A percentile compares a stretch with the other conserved stretches of the same genome.
Conservation (phyloP, 1,284 basidiomycete genomes). For the Pseudozyma tsukubaensis region DNA sequence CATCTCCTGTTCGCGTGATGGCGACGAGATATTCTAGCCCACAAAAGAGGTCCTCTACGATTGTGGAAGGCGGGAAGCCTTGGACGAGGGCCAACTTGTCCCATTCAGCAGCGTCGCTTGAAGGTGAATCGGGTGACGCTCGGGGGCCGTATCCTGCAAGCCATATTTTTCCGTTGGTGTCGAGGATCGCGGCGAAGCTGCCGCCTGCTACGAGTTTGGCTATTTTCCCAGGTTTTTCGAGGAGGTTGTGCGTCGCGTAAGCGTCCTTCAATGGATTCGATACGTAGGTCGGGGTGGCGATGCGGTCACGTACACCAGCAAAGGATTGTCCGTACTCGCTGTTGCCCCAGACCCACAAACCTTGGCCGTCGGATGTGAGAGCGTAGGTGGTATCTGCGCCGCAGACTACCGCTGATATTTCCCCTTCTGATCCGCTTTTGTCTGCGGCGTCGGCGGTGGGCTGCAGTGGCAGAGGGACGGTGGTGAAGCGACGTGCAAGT, state of each 20-base stretch:
- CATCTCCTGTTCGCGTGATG: not conserved
- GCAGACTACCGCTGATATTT: conserved; percentile 21
- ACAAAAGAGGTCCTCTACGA: conserved; percentile 9
- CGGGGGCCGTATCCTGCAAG: conserved; percentile 24
- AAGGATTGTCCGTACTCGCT: conserved; percentile 57
- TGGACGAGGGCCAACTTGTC: not conserved
- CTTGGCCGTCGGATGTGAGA: conserved; percentile 5
- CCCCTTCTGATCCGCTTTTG: not conserved
- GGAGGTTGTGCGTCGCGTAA: not conserved
- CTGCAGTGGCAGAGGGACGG: conserved; percentile 2
- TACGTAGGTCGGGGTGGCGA: conserved; percentile 11
- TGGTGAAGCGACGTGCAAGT: conserved; percentile 8
- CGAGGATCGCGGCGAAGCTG: conserved; percentile 31
- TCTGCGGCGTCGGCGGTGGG: not conserved
- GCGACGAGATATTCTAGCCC: conserved; percentile 40
- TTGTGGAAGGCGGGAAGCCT: not conserved
- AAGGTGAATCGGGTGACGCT: not conserved
- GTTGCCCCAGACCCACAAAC: conserved; percentile 58
- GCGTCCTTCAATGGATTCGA: conserved; percentile 17
- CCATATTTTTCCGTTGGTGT: conserved; percentile 26
- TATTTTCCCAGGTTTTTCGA: not conserved
- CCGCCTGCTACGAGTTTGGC: conserved; percentile 39
- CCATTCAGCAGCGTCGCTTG: not conserved
- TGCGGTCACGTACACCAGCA: conserved; percentile 23
- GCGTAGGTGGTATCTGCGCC: conserved; percentile 56